A percentile compares a stretch with the other conserved stretches of the same genome.
phyloP scores from a whole-genome alignment of 1,284 basidiomycete genomes.

The Peniophora sp. region DNA sequence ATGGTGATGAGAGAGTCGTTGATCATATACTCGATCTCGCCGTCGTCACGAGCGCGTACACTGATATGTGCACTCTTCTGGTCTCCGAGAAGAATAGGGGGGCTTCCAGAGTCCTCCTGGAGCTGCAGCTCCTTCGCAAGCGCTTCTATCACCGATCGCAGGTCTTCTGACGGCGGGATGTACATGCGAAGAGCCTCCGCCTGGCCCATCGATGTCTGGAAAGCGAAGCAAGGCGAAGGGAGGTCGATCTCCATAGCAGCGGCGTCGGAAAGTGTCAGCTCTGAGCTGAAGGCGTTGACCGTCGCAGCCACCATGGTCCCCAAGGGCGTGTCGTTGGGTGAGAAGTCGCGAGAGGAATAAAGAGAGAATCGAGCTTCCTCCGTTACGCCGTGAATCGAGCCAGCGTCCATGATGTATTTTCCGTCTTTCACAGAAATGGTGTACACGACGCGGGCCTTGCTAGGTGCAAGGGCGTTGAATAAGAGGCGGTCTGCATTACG shows the following conservation, averaged over 20 bases:
- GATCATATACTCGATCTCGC: background rate
- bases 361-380: background rate
- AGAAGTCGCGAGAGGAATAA: background rate
- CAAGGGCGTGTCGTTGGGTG: background rate
- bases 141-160: background rate
- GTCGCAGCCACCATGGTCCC: background rate
- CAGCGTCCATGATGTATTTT: background rate
- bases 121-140: background rate
- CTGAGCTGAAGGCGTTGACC: background rate
- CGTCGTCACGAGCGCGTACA: background rate
- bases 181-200: background rate
- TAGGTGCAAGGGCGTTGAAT: constrained; percentile 18
- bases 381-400: background rate
- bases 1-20: background rate
- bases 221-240: background rate
- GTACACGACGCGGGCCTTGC: background rate
- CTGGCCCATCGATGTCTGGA: background rate
- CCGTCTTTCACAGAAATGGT: background rate
- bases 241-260: background rate
- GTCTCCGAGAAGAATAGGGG: background rate
- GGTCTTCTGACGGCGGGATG: constrained; percentile 8
- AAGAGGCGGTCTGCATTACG: constrained; percentile 19
- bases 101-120: background rate
- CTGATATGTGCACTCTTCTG: background rate
- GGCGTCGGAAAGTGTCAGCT: background rate